Percentiles rank a stretch among this genome's conserved stretches.
phyloP scores from a whole-genome alignment of 345 rosid species.

The Raphanus raphanistrum region DNA sequence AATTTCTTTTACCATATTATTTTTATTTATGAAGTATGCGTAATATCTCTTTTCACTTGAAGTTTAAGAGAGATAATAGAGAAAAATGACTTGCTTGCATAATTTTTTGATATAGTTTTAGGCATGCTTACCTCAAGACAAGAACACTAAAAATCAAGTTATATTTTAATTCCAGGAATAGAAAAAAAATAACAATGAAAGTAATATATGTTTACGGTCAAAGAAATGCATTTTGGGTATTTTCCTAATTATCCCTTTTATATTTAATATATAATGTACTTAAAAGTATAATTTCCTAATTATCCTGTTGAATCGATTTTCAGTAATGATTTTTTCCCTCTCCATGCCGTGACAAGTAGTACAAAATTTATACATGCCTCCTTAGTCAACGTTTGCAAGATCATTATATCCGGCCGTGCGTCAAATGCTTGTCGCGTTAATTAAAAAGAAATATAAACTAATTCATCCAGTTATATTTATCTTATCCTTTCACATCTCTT shows the following conservation, averaged over 20 bases:
- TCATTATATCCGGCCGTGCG: background rate
- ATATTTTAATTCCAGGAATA: too few species aligned
- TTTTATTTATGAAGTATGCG: background rate
- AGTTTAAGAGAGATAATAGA: too few species aligned
- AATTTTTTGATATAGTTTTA: too few species aligned
- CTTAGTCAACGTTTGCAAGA: background rate
- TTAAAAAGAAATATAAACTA: background rate
- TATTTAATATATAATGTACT: too few species aligned
- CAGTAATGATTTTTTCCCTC: background rate
- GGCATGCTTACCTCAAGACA: too few species aligned
- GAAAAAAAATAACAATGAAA: too few species aligned
- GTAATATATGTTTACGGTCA: too few species aligned
- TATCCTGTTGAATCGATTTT: too few species aligned
- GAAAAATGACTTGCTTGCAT: too few species aligned
- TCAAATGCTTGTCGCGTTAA: slow-evolving; percentile 13
- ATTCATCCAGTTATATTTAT: background rate
- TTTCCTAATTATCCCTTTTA: too few species aligned
- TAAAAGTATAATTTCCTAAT: too few species aligned
- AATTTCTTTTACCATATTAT: background rate
- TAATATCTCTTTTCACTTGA: background rate
- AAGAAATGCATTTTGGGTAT: background rate
- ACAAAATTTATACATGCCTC: slow-evolving; percentile 4
- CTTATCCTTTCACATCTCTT: slow-evolving; percentile 9
- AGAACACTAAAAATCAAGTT: too few species aligned
- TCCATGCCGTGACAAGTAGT: slow-evolving; percentile 5